phyloP scores from a whole-genome alignment of 331 rosid genomes.

The Rhamnella rubrinervis region DNA sequence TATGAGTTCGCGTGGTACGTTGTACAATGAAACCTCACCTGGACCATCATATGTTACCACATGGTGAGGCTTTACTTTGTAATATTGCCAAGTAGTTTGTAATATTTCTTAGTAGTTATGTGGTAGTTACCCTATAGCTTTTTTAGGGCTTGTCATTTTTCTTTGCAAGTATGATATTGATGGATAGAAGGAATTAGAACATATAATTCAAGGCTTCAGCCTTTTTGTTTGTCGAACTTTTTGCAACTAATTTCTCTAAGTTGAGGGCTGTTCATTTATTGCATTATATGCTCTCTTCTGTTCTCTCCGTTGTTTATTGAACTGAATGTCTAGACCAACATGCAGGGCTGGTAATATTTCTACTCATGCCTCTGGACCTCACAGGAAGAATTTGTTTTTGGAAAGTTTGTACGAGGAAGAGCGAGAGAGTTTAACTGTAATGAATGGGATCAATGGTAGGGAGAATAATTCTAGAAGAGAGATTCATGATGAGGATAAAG shows the following conservation, averaged over 20 bases:
- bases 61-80: conserved; percentile 54
- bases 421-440: conserved; percentile 29
- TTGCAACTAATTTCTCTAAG: too few relatives aligned
- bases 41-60: conserved; percentile 49
- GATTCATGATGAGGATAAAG: conserved; percentile 54
- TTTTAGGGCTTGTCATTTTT: background rate
- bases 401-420: conserved; percentile 71
- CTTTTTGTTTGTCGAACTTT: background rate
- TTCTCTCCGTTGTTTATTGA: conserved; percentile 14
- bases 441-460: conserved; percentile 28
- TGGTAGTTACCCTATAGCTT: background rate
- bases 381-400: conserved; percentile 66
- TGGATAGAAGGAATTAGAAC: too few relatives aligned
- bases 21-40: conserved; percentile 50
- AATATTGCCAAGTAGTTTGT: background rate
- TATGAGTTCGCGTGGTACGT: conserved; percentile 71
- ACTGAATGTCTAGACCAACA: conserved; percentile 26
- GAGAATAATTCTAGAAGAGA: conserved; percentile 29
- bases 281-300: background rate
- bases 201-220: background rate
- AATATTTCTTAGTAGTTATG: background rate
- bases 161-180: background rate
- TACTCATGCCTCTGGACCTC: conserved; percentile 54
- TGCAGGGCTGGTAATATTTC: conserved; percentile 84
- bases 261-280: background rate